Evolutionary conservation across 2,329 filamentous ascomycete genomes (phyloP), one percentile per base, ranked within the genome.

Genomic region (Fonsecaea nubica): DNA sequence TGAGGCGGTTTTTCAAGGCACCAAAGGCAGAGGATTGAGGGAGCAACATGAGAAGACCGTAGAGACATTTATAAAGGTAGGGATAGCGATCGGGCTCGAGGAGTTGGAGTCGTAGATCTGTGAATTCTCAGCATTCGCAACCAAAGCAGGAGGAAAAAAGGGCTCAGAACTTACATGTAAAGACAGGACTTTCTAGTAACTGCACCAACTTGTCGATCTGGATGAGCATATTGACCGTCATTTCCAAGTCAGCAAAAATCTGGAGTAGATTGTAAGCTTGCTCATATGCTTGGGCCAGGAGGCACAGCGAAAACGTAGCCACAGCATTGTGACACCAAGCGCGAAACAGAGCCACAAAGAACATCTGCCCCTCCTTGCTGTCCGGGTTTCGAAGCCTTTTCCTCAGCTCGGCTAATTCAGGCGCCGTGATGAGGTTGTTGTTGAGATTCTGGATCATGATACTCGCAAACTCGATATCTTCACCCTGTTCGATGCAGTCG

Each of bases 371-470:
- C 71, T 99, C 96, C 89, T 89, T 93, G 9, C 90, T 92, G 77
- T 99, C 95, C 1, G 97, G 83, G 73, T 97, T 99, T 38, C 95
- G 86, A 58, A 99, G 82, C 52, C 95, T 85, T 77, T 97, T 97
- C 54, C 95, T 88, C 69, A 99, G 84, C 73, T 98, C 96, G 1
- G 92, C 89, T 35, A 99, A 83, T 78, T 99, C 93, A 0, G 96
- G 95, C 0, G 96, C 95, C 1, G 96, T 99, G 71, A 99, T 97
- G 62, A 99, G 88, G 74, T 99, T 99, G 78, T 99, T 99, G 81
- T 99, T 99, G 60, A 99, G 84, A 74, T 98, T 98, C 77, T 99
- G 95, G 35, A 99, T 93, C 95, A 99, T 99, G 74, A 99, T 98
- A 76, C 94, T 97, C 15, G 95, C 94, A 79, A 99, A 99, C 77